A percentile compares a stretch with the other conserved stretches of the same genome.
Conservation (phyloP, 2,329 filamentous ascomycete species). For the Mycosphaerelloides madeirae region DNA sequence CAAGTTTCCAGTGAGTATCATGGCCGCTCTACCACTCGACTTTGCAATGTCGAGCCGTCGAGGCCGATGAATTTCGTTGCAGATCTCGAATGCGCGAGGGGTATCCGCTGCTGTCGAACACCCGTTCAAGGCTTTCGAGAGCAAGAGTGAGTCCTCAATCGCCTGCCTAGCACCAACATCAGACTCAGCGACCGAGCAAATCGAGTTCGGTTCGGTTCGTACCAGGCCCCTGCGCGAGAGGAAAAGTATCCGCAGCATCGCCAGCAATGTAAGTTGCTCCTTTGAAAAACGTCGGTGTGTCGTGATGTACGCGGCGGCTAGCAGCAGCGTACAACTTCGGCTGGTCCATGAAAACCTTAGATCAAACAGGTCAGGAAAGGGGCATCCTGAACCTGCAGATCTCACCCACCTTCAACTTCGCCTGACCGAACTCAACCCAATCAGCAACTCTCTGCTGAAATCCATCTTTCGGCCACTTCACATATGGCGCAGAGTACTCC, state of each 20-base stretch:
- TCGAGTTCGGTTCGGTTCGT: not conserved
- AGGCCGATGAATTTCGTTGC: conserved; percentile 10
- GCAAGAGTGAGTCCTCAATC: conserved; percentile 18
- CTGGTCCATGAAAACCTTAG: conserved; percentile 4
- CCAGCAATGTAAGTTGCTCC: conserved; percentile 7
- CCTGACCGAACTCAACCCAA: conserved; percentile 4
- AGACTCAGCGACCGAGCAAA: not conserved
- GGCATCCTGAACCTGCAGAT: not conserved
- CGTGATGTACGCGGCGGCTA: conserved; percentile 3
- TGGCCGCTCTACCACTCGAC: conserved; percentile 3
- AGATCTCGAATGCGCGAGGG: conserved; percentile 30
- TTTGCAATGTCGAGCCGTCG: conserved; percentile 6
- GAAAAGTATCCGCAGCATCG: conserved; percentile 17
- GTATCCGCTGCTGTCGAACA: conserved; percentile 30
- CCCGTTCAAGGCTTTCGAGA: conserved; percentile 42
- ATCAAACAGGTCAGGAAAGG: not conserved
- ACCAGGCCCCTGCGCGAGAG: conserved; percentile 14
- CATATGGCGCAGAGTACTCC: conserved; percentile 1
- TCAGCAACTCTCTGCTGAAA: not conserved
- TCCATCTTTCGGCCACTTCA: conserved; percentile 4
- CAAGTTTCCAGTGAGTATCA: conserved; percentile 1
- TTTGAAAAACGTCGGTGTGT: conserved; percentile 2
- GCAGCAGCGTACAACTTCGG: conserved; percentile 4
- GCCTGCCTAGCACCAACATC: conserved; percentile 12
- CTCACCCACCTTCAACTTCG: conserved; percentile 1